A percentile compares a stretch with the other conserved stretches of the same genome.
phyloP scores from a whole-genome alignment of 495 filamentous ascomycete species.

The Xylaria flabelliformis region DNA sequence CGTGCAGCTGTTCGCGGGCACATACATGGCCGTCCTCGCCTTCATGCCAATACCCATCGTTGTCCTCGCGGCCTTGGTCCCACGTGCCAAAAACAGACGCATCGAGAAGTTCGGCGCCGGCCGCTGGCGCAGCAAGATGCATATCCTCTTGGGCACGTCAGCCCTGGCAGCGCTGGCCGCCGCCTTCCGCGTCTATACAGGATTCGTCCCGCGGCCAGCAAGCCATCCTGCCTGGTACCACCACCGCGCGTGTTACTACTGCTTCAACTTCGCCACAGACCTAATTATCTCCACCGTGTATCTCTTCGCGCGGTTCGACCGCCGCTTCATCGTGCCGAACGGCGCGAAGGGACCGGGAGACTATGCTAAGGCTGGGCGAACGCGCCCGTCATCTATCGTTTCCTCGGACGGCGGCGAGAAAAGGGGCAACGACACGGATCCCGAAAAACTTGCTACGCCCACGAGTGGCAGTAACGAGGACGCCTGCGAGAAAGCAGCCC shows the following conservation, averaged over 20 bases:
- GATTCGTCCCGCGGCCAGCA: constrained; percentile 60
- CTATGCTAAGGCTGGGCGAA: constrained; percentile 36
- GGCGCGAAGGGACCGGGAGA: constrained; percentile 50
- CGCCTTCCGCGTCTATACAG: constrained; percentile 66
- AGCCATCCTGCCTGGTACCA: constrained; percentile 70
- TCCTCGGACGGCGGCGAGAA: constrained; percentile 23
- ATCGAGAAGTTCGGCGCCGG: constrained; percentile 78
- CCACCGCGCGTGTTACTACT: constrained; percentile 74
- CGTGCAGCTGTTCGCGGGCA: constrained; percentile 70
- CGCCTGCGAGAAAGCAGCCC: neutral
- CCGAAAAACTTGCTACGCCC: constrained; percentile 12
- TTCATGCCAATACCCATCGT: constrained; percentile 77
- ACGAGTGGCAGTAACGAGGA: neutral
- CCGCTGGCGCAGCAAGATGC: constrained; percentile 66
- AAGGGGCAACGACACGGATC: constrained; percentile 7
- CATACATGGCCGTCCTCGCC: constrained; percentile 71
- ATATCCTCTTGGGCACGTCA: constrained; percentile 63
- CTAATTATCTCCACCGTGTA: constrained; percentile 70
- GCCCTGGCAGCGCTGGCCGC: constrained; percentile 72
- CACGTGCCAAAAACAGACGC: constrained; percentile 48
- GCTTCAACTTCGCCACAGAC: constrained; percentile 79
- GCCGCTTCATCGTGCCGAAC: constrained; percentile 73
- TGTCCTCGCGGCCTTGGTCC: constrained; percentile 52
- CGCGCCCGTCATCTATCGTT: constrained; percentile 22
- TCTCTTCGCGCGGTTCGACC: constrained; percentile 70